Conservation (phyloP, 192 early-diverging fungal species). For the Gryganskiella cystojenkinii region DNA sequence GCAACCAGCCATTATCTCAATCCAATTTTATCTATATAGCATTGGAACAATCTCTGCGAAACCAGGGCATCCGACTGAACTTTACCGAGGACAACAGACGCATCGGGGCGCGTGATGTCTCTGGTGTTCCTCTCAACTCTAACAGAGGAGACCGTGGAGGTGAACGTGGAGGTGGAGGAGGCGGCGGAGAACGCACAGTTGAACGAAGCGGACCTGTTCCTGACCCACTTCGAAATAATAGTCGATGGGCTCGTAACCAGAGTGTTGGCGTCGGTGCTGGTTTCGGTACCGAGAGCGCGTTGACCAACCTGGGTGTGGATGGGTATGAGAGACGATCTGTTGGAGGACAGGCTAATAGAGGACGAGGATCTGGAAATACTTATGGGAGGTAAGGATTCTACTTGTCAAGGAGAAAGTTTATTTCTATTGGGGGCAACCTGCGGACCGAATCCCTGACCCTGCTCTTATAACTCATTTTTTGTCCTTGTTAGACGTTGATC, state of each 20-base stretch:
- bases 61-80: slow-evolving; percentile 48
- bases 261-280: slow-evolving; percentile 49
- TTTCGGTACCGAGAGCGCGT: slow-evolving; percentile 46
- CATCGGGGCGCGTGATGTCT: background rate
- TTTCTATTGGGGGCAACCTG: no score
- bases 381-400: slow-evolving; percentile 31
- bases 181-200: background rate
- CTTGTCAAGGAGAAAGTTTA: no score
- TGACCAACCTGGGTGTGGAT: slow-evolving; percentile 47
- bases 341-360: slow-evolving; percentile 35
- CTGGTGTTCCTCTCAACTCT: background rate
- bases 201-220: slow-evolving; percentile 11
- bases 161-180: slow-evolving; percentile 13
- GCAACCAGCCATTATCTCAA: no score
- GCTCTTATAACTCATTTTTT: no score
- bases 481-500: no score
- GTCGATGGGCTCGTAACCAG: slow-evolving; percentile 48
- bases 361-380: slow-evolving; percentile 23
- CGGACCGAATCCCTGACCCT: no score
- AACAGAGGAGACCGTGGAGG: slow-evolving; percentile 6
- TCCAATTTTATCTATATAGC: slow-evolving; percentile 14
- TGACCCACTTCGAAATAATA: slow-evolving; percentile 23
- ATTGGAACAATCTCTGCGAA: slow-evolving; percentile 38
- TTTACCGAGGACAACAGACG: slow-evolving; percentile 40
- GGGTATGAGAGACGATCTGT: slow-evolving; percentile 40